Base-by-base conservation (phyloP, 1,284 basidiomycete species). In the Tetrapyrgos nigripes region DNA sequence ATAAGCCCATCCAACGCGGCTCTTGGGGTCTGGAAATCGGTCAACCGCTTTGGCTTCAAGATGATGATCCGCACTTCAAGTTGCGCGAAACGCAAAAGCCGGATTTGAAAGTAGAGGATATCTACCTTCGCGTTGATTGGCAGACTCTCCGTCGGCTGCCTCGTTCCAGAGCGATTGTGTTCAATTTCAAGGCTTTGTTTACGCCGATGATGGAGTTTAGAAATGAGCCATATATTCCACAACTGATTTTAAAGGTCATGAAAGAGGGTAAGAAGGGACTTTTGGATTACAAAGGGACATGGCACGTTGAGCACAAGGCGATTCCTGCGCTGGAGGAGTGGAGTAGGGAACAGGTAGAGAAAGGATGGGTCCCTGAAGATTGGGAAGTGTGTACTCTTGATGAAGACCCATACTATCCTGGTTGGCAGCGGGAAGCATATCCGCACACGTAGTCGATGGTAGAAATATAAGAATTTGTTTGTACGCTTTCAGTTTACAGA, bases 171-270 rank as follows among this genome's bases (percentile, higher is more conserved):
- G 78, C 79, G 0, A 80, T 84, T 43, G 70, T 81, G 3, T 83
- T 84, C 71, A 83, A 82, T 64, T 83, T 77, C 65, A 83, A 82
- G 61, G 76, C 80, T 3, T 66, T 84, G 35, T 84, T 84, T 65
- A 83, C 81, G 1, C 81, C 82, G 0, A 61, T 80, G 29, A 73
- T 70, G 5, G 66, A 76, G 35, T 76, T 84, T 50, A 65, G 73
- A 47, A 63, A 71, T 14, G 83, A 83, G 59, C 77, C 79, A 3
- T 82, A 77, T 53, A 76, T 84, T 58, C 81, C 82, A 1, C 73
- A 70, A 57, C 67, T 82, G 44, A 52, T 83, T 24, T 71, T 78
- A 21, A 80, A 74, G 52, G 60, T 82, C 31, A 52, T 82, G 24
- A 62, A 68, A 4, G 78, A 80, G 33, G 74, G 77, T 17, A 76